A percentile compares a stretch with the other conserved stretches of the same genome.
Evolutionary conservation across 2,329 filamentous ascomycete species (phyloP).

Genomic region (Coniochaeta hoffmannii): DNA sequence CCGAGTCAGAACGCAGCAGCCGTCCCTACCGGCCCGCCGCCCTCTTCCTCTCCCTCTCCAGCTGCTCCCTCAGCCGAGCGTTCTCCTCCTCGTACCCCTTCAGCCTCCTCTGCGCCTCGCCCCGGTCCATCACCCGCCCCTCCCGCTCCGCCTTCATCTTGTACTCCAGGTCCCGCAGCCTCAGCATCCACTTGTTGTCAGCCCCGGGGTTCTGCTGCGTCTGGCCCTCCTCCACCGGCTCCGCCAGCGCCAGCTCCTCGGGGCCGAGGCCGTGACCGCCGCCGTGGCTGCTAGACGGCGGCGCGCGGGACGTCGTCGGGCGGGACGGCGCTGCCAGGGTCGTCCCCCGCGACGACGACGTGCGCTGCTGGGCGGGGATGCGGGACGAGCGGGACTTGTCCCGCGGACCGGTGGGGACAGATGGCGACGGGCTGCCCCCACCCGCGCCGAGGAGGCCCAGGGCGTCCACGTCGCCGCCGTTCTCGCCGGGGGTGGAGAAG

Average conservation of each 20-base stretch:
- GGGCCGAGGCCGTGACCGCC: constrained; percentile 10
- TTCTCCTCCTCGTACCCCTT: constrained; percentile 17
- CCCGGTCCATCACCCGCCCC: constrained; percentile 74
- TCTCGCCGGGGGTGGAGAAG: constrained; percentile 30
- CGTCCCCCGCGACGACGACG: constrained; percentile 9
- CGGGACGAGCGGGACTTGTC: constrained; percentile 24
- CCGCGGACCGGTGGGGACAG: constrained; percentile 46
- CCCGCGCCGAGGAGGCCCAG: constrained; percentile 20
- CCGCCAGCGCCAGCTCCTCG: constrained; percentile 17
- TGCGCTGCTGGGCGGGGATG: constrained; percentile 6
- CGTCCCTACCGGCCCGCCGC: constrained; percentile 1
- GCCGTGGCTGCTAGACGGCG: constrained; percentile 5
- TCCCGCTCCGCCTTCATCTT: constrained; percentile 87
- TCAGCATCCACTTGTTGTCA: constrained; percentile 76
- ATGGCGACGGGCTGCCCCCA: constrained; percentile 42
- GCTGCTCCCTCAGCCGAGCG: constrained; percentile 12
- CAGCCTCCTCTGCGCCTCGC: constrained; percentile 66
- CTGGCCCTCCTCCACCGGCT: constrained; percentile 4
- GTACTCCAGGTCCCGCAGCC: constrained; percentile 79
- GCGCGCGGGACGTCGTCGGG: constrained; percentile 8
- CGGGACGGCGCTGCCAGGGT: constrained; percentile 8
- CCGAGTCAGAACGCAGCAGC: neutral
- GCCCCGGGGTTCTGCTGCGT: constrained; percentile 7
- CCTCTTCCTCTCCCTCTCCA: constrained; percentile 17
- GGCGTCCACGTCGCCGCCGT: constrained; percentile 22